phyloP scores from a whole-genome alignment of 345 rosid genomes.

The Dipteronia sinensis region DNA sequence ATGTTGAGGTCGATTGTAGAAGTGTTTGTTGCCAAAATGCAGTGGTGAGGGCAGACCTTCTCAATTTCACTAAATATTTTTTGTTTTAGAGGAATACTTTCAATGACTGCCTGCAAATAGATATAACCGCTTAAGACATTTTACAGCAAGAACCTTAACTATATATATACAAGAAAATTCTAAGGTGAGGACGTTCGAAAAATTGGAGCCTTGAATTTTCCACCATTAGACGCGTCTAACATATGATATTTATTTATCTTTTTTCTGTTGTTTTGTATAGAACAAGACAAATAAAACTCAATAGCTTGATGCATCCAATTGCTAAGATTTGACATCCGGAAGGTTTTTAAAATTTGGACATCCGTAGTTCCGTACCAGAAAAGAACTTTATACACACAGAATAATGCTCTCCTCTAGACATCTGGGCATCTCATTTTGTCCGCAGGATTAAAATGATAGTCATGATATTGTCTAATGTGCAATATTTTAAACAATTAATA shows the following conservation, averaged over 20 bases:
- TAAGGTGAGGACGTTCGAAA: background rate
- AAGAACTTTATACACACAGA: background rate
- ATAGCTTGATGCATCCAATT: background rate
- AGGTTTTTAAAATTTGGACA: background rate
- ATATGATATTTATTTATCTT: background rate
- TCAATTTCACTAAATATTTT: slow-evolving; percentile 83
- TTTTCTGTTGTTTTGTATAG: background rate
- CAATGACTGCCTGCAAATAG: slow-evolving; percentile 85
- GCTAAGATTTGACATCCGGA: background rate
- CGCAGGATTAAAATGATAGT: background rate
- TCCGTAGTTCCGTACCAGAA: background rate
- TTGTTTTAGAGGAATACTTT: slow-evolving; percentile 82
- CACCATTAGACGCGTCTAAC: background rate
- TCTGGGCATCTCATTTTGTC: background rate
- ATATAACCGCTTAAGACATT: slow-evolving; percentile 9
- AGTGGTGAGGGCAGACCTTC: slow-evolving; percentile 74
- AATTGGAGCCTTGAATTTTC: background rate
- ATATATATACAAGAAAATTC: background rate
- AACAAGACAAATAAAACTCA: background rate
- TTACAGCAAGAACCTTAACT: background rate
- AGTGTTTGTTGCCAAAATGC: slow-evolving; percentile 93
- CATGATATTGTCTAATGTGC: background rate
- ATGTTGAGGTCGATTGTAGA: slow-evolving; percentile 79
- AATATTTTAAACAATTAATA: background rate
- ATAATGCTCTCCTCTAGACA: background rate